Conservation (phyloP, 2,329 filamentous ascomycete species). For the Colletotrichum sp. region DNA sequence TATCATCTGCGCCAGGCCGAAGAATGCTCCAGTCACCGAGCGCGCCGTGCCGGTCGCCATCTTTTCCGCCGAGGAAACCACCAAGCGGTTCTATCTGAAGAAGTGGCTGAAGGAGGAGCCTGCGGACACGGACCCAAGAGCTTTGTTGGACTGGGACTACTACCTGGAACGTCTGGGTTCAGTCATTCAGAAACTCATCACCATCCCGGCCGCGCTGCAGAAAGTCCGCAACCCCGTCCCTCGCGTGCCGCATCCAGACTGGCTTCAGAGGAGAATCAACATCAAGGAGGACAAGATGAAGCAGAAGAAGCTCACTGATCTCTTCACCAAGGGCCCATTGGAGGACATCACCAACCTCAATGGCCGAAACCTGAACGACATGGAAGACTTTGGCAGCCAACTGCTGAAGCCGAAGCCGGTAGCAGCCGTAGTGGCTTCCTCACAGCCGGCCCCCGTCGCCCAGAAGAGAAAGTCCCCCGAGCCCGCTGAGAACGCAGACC, state of each 20-base stretch:
- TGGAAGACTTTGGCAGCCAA: conserved; percentile 81
- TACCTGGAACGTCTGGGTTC: conserved; percentile 95
- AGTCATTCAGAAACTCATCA: conserved; percentile 98
- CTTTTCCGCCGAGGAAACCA: conserved; percentile 88
- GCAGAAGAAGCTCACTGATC: conserved; percentile 97
- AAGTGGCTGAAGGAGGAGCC: conserved; percentile 98
- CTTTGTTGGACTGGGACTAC: conserved; percentile 95
- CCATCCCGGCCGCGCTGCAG: conserved; percentile 94
- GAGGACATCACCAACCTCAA: conserved; percentile 74
- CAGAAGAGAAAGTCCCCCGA: conserved; percentile 80
- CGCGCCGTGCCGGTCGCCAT: conserved; percentile 94
- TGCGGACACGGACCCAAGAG: conserved; percentile 85
- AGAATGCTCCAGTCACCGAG: conserved; percentile 91
- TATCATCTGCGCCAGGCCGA: conserved; percentile 90
- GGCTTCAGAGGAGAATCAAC: conserved; percentile 92
- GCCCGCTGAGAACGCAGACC: conserved; percentile 71
- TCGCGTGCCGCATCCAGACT: conserved; percentile 91
- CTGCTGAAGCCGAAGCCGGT: conserved; percentile 70
- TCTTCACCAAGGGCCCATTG: conserved; percentile 78
- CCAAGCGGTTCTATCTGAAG: conserved; percentile 87
- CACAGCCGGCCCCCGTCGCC: conserved; percentile 57
- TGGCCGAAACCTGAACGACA: conserved; percentile 63
- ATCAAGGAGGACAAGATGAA: conserved; percentile 97
- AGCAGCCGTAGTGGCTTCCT: conserved; percentile 55
- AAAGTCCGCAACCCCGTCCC: conserved; percentile 95